Evolutionary conservation across 495 filamentous ascomycete genomes (phyloP).

Genomic region (Trichoderma reesei): DNA sequence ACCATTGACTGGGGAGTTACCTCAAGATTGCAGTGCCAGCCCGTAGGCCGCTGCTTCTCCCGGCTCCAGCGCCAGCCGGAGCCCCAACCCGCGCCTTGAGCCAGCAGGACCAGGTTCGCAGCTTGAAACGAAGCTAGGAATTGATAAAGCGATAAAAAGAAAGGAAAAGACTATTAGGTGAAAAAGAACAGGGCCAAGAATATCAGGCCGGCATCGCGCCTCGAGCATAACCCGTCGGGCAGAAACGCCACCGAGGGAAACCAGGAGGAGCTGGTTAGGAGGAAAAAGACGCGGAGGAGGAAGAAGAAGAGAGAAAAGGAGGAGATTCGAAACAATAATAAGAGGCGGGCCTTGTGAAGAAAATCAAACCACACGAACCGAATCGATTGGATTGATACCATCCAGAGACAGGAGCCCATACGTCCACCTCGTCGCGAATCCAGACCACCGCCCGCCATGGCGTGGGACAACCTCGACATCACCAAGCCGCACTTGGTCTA

Average conservation of each 20-base stretch:
- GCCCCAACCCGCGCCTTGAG: not conserved
- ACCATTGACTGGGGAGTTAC: conserved; percentile 4
- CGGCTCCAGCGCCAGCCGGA: not conserved
- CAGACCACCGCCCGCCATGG: conserved; percentile 47
- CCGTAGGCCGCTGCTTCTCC: conserved; percentile 8
- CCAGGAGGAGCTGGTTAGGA: not conserved
- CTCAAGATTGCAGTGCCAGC: conserved; percentile 2
- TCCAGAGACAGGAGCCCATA: not conserved
- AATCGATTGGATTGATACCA: not conserved
- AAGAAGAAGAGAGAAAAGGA: not conserved
- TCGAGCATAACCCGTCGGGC: not conserved
- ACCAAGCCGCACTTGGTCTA: conserved; percentile 97
- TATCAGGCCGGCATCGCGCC: not conserved
- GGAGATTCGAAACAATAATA: not conserved
- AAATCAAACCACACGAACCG: not conserved
- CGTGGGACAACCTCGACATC: conserved; percentile 85
- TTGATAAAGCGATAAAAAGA: not conserved
- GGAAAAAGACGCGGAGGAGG: not conserved
- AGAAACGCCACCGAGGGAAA: not conserved
- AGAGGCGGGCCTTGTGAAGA: not conserved
- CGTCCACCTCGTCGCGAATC: not conserved
- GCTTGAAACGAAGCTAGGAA: conserved; percentile 1
- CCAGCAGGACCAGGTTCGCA: not conserved
- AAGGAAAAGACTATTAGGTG: not conserved
- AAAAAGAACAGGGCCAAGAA: not conserved